These are phyloP conservation scores for Starmerella riodocensis DNA, from an alignment of 805 yeast species.

Conservation along the genomic window DNA sequence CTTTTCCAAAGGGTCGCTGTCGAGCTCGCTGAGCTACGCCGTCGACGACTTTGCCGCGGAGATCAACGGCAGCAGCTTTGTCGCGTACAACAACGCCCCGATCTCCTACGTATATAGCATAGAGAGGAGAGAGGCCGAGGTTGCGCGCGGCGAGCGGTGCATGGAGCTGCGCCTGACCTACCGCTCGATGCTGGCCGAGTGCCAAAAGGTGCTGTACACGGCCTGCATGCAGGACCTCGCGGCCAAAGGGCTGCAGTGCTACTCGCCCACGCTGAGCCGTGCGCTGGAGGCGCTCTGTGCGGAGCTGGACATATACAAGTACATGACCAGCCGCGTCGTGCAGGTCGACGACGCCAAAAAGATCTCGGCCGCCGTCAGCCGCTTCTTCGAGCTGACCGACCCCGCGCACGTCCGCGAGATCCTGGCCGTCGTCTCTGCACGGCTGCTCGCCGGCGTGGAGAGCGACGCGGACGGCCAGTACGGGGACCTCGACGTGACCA, in stretches of 20 bases:
- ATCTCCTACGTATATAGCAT: slow-evolving; percentile 43
- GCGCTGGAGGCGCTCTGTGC: slow-evolving; percentile 4
- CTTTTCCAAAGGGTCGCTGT: slow-evolving; percentile 34
- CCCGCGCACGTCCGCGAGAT: slow-evolving; percentile 12
- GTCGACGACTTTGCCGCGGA: slow-evolving; percentile 21
- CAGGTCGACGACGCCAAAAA: background rate
- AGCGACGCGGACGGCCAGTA: slow-evolving; percentile 1
- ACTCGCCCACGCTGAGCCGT: slow-evolving; percentile 4
- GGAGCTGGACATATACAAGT: slow-evolving; percentile 4
- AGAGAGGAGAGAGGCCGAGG: slow-evolving; percentile 23
- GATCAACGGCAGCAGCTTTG: slow-evolving; percentile 17
- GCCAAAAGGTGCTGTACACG: slow-evolving; percentile 18
- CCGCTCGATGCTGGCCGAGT: slow-evolving; percentile 17
- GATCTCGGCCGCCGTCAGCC: background rate
- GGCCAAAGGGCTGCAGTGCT: slow-evolving; percentile 32
- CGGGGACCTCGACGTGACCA: slow-evolving; percentile 17
- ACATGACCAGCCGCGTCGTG: slow-evolving; percentile 1
- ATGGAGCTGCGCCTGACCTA: slow-evolving; percentile 17
- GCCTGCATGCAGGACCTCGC: slow-evolving; percentile 7
- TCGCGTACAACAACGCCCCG: slow-evolving; percentile 62
- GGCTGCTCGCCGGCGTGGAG: background rate
- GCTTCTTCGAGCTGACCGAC: slow-evolving; percentile 12
- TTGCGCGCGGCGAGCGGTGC: slow-evolving; percentile 8
- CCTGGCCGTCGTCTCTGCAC: background rate
- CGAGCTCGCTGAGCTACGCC: slow-evolving; percentile 27